These are phyloP conservation scores for Leccinum subgranulosum DNA, from an alignment of 768 basidiomycete genomes.

Conservation along the genomic window DNA sequence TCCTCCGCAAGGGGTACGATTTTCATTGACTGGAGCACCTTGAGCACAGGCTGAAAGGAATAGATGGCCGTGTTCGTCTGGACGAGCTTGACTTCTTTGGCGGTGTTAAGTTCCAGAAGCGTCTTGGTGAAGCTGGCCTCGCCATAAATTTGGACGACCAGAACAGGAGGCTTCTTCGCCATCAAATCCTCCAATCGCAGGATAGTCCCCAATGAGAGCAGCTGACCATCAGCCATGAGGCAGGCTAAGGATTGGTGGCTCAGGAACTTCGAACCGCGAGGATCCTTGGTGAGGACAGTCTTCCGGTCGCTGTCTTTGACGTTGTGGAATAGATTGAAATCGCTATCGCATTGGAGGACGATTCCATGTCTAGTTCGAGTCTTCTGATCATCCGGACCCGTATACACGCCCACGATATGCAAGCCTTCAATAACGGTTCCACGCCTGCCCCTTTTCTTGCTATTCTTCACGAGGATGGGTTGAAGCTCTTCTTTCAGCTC, in stretches of 20 bases:
- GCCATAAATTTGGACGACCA: conserved; percentile 54
- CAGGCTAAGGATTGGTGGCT: conserved; percentile 55
- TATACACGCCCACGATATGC: conserved; percentile 34
- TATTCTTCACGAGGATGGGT: conserved; percentile 35
- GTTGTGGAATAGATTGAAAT: conserved; percentile 37
- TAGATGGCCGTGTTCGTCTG: conserved; percentile 63
- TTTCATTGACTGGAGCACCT: conserved; percentile 46
- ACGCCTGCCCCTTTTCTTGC: conserved; percentile 34
- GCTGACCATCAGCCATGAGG: conserved; percentile 44
- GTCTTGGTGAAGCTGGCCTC: conserved; percentile 35
- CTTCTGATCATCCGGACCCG: conserved; percentile 21
- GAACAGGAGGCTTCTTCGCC: conserved; percentile 42
- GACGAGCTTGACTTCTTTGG: conserved; percentile 41
- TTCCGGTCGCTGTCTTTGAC: conserved; percentile 36
- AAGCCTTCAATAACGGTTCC: conserved; percentile 40
- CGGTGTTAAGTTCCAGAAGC: conserved; percentile 39
- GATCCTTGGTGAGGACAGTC: conserved; percentile 36
- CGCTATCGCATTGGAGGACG: conserved; percentile 33
- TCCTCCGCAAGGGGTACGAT: conserved; percentile 47
- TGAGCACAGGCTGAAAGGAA: conserved; percentile 61
- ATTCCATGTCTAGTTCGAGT: conserved; percentile 42
- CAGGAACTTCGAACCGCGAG: conserved; percentile 36
- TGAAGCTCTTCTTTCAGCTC: conserved; percentile 57
- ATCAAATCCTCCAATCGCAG: conserved; percentile 53
- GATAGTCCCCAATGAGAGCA: conserved; percentile 53